A percentile compares a stretch with the other conserved stretches of the same genome.
These are phyloP conservation scores for Xylaria castorea DNA, from an alignment of 495 filamentous ascomycete species.

Conservation along the genomic window DNA sequence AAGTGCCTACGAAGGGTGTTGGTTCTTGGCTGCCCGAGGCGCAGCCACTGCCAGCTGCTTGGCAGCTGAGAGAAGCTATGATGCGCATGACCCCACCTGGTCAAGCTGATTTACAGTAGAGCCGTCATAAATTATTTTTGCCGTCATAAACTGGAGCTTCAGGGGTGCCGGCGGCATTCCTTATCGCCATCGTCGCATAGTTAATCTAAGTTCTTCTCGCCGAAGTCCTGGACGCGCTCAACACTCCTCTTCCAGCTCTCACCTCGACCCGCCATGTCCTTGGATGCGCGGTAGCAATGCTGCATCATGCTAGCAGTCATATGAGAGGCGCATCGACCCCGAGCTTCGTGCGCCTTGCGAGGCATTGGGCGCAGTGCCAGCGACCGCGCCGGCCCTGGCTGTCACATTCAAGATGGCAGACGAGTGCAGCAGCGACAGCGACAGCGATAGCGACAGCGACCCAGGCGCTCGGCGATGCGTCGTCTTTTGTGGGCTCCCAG, in stretches of 20 bases:
- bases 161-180: background rate
- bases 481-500: constrained; percentile 33
- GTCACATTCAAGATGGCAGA: constrained; percentile 49
- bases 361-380: constrained; percentile 38
- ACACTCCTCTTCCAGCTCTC: background rate
- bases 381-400: constrained; percentile 32
- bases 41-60: background rate
- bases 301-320: constrained; percentile 44
- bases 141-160: background rate
- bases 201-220: background rate
- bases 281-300: constrained; percentile 44
- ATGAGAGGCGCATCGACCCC: constrained; percentile 46
- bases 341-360: constrained; percentile 50
- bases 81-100: background rate
- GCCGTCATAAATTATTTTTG: constrained; percentile 7
- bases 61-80: background rate
- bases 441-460: constrained; percentile 23
- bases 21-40: background rate
- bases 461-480: constrained; percentile 30
- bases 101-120: background rate
- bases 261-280: constrained; percentile 30
- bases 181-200: constrained; percentile 16
- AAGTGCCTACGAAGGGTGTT: too few relatives aligned
- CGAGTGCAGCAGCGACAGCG: constrained; percentile 33
- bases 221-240: background rate